Percentiles rank a stretch among this genome's conserved stretches.
phyloP scores from a whole-genome alignment of 1,139 yeast genomes.

The Meyerozyma guilliermondii region DNA sequence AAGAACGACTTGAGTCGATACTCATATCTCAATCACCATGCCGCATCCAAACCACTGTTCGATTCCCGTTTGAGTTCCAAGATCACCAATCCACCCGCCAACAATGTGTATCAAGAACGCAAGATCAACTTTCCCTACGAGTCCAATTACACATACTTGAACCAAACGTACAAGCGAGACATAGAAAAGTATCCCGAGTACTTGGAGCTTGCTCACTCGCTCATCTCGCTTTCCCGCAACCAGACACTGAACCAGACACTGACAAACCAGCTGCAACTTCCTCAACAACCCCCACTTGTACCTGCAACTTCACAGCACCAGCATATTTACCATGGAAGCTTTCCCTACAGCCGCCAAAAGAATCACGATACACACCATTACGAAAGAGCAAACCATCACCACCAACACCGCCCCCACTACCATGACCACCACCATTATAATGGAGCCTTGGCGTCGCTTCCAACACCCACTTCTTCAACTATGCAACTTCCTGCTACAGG shows the following conservation, averaged over 20 bases:
- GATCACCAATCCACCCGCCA: slow-evolving; percentile 22
- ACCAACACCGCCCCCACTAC: neutral
- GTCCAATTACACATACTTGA: slow-evolving; percentile 48
- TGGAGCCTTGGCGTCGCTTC: neutral
- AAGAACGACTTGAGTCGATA: slow-evolving; percentile 20
- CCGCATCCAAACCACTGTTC: slow-evolving; percentile 29
- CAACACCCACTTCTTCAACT: neutral
- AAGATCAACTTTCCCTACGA: slow-evolving; percentile 52
- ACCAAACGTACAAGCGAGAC: slow-evolving; percentile 40
- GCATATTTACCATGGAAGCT: neutral
- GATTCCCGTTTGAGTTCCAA: slow-evolving; percentile 38
- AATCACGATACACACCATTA: neutral
- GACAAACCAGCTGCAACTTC: neutral
- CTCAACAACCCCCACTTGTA: slow-evolving; percentile 1
- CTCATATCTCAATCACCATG: slow-evolving; percentile 24
- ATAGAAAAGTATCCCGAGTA: slow-evolving; percentile 46
- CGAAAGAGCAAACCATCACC: neutral
- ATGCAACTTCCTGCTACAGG: neutral
- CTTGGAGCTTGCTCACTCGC: slow-evolving; percentile 42
- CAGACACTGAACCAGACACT: neutral
- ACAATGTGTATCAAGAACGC: slow-evolving; percentile 16
- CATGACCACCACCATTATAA: slow-evolving; percentile 1
- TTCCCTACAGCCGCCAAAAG: neutral
- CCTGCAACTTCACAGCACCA: slow-evolving; percentile 1
- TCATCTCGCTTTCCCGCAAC: slow-evolving; percentile 31